These are phyloP conservation scores for Pachysandra terminalis DNA, from an alignment of 164 flowering plant species.

Conservation along the genomic window DNA sequence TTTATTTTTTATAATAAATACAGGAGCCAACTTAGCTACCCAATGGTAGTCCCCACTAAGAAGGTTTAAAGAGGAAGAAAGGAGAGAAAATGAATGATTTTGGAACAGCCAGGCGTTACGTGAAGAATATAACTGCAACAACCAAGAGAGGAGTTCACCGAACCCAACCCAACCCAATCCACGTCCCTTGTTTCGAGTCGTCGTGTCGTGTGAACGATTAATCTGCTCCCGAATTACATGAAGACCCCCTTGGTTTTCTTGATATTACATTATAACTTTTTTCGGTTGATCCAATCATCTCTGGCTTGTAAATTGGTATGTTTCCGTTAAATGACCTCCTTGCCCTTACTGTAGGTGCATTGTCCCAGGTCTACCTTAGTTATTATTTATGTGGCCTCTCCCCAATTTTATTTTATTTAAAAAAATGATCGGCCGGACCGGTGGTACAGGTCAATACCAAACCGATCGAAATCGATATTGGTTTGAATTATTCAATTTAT, in stretches of 20 bases:
- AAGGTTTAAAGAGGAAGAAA: too few relatives aligned
- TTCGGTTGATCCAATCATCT: neutral
- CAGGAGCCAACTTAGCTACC: too few relatives aligned
- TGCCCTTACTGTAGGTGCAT: neutral
- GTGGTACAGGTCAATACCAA: too few relatives aligned
- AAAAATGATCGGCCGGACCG: too few relatives aligned
- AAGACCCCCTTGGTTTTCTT: neutral
- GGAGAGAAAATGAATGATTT: too few relatives aligned
- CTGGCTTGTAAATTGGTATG: neutral
- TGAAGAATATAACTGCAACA: constrained; percentile 11
- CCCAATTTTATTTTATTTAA: too few relatives aligned
- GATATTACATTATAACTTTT: neutral
- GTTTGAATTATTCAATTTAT: too few relatives aligned
- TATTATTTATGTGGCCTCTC: too few relatives aligned
- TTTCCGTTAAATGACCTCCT: neutral
- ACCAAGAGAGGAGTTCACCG: constrained; percentile 15
- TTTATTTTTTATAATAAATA: too few relatives aligned
- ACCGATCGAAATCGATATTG: too few relatives aligned
- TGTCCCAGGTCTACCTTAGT: too few relatives aligned
- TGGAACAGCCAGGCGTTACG: neutral
- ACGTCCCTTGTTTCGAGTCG: constrained; percentile 6
- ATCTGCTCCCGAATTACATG: constrained; percentile 6
- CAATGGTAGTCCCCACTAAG: too few relatives aligned
- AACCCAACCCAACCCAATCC: constrained; percentile 22
- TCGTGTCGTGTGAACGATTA: neutral